These are phyloP conservation scores for Lophium mytilinum DNA, from an alignment of 495 filamentous ascomycete genomes.

Conservation along the genomic window DNA sequence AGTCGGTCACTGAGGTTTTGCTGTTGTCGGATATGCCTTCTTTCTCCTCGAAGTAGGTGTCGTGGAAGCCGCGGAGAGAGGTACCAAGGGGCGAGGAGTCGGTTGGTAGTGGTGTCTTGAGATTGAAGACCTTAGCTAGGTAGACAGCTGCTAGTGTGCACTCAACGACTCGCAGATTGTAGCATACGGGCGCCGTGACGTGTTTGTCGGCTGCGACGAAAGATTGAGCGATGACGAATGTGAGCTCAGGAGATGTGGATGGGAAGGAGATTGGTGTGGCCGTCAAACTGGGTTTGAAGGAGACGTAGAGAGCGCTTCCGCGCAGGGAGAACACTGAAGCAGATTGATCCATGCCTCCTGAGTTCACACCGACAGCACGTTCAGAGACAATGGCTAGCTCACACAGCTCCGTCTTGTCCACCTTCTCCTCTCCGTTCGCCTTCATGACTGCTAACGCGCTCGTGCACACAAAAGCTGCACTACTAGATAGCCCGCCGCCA, in stretches of 20 bases:
- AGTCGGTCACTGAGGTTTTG: constrained; percentile 29
- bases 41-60: constrained; percentile 62
- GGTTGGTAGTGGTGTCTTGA: constrained; percentile 53
- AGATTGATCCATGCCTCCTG: constrained; percentile 98
- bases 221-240: constrained; percentile 88
- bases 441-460: constrained; percentile 81
- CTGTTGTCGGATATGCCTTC: constrained; percentile 42
- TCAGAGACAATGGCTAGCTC: constrained; percentile 92
- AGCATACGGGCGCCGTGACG: constrained; percentile 82
- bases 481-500: constrained; percentile 86
- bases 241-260: constrained; percentile 68
- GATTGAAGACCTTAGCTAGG: constrained; percentile 51
- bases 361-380: constrained; percentile 90
- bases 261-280: constrained; percentile 80
- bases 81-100: constrained; percentile 80
- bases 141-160: constrained; percentile 80
- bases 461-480: constrained; percentile 87
- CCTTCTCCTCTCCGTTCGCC: constrained; percentile 68
- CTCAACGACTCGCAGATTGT: constrained; percentile 95
- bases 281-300: constrained; percentile 72
- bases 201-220: constrained; percentile 93
- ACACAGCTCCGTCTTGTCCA: constrained; percentile 82
- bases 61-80: constrained; percentile 78
- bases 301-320: constrained; percentile 82
- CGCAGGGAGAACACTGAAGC: constrained; percentile 85